Evolutionary conservation across 2,329 filamentous ascomycete species (phyloP).

Genomic region (Botrytis sinoallii): DNA sequence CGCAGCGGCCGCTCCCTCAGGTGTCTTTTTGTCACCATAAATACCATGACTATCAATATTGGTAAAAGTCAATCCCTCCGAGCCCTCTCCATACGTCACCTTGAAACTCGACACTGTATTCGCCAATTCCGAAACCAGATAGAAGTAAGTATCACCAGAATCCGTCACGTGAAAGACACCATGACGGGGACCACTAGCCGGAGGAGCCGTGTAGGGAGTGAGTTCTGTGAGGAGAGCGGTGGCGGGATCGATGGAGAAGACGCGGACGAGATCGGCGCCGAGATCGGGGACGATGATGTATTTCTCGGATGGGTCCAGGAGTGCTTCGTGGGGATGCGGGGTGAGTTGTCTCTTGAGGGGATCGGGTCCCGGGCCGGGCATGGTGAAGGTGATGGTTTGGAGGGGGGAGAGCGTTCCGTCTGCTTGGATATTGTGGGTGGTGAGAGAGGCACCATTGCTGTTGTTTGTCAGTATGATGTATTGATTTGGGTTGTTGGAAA

Average conservation of each 20-base stretch:
- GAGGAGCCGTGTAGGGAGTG: slow-evolving; percentile 38
- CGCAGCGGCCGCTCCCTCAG: slow-evolving; percentile 46
- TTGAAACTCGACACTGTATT: slow-evolving; percentile 50
- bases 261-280: slow-evolving; percentile 48
- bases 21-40: slow-evolving; percentile 42
- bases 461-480: slow-evolving; percentile 17
- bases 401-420: slow-evolving; percentile 25
- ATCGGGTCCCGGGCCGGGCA: slow-evolving; percentile 39
- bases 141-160: slow-evolving; percentile 36
- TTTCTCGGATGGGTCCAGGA: slow-evolving; percentile 50
- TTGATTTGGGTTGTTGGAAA: background rate
- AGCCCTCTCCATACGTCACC: slow-evolving; percentile 48
- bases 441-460: slow-evolving; percentile 26
- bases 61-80: slow-evolving; percentile 43
- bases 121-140: slow-evolving; percentile 48
- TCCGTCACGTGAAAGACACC: slow-evolving; percentile 44
- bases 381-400: slow-evolving; percentile 44
- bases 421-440: slow-evolving; percentile 7
- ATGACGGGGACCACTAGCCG: slow-evolving; percentile 53
- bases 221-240: slow-evolving; percentile 39
- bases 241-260: slow-evolving; percentile 45
- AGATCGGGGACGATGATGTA: slow-evolving; percentile 53
- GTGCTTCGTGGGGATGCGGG: slow-evolving; percentile 50
- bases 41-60: slow-evolving; percentile 48
- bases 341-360: slow-evolving; percentile 42